Conservation (phyloP, 768 basidiomycete genomes). For the Baorangia bicolor region DNA sequence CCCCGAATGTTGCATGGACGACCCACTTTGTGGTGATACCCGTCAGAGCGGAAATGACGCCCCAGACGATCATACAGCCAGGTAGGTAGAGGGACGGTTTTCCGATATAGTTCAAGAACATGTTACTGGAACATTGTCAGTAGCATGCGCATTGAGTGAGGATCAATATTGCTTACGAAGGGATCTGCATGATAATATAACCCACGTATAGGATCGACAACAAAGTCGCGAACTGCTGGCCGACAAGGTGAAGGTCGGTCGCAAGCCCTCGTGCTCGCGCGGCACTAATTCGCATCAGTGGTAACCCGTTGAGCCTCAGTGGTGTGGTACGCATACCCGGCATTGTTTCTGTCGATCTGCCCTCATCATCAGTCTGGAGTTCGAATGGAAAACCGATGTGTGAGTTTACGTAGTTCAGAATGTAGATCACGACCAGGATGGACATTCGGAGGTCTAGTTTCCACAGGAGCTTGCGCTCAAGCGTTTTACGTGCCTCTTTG, state of each 20-base stretch:
- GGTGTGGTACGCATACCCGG: constrained; percentile 40
- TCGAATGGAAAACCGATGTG: not conserved
- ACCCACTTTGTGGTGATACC: constrained; percentile 33
- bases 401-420: constrained; percentile 35
- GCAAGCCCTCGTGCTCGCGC: constrained; percentile 70
- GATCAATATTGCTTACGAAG: constrained; percentile 31
- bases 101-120: constrained; percentile 66
- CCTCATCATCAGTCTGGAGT: not conserved
- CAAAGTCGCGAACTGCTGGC: constrained; percentile 62
- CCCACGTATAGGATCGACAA: constrained; percentile 70
- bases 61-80: constrained; percentile 69
- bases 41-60: constrained; percentile 53
- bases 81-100: constrained; percentile 68
- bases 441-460: constrained; percentile 60
- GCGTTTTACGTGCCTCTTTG: constrained; percentile 40
- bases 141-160: not conserved
- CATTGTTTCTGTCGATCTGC: constrained; percentile 72
- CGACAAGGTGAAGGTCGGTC: constrained; percentile 59
- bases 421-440: constrained; percentile 44
- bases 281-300: constrained; percentile 41
- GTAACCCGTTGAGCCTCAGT: not conserved
- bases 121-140: constrained; percentile 48
- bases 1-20: not conserved
- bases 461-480: constrained; percentile 53
- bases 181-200: constrained; percentile 42